These are phyloP conservation scores for Prunus salicina DNA, from an alignment of 306 rosid species.

Conservation along the genomic window DNA sequence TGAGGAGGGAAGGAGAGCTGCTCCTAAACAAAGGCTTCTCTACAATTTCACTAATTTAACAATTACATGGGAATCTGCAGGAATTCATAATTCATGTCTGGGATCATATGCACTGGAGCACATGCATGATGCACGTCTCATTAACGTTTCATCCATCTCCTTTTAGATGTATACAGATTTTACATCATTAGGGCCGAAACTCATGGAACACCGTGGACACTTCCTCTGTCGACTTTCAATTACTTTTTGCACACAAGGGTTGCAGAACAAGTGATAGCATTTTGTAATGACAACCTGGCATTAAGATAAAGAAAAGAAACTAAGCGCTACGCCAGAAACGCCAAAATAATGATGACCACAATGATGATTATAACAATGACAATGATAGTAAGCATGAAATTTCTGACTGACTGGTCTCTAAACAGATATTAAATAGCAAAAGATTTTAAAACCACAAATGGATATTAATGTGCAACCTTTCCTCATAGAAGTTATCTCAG, in stretches of 20 bases:
- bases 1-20: conserved; percentile 19
- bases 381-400: background rate
- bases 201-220: conserved; percentile 76
- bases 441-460: background rate
- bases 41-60: conserved; percentile 32
- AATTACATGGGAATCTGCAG: conserved; percentile 35
- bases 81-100: conserved; percentile 32
- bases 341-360: background rate
- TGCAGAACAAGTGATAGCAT: conserved; percentile 98
- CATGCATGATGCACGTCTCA: conserved; percentile 25
- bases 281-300: conserved; percentile 92
- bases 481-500: background rate
- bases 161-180: conserved; percentile 79
- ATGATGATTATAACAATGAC: background rate
- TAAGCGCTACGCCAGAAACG: background rate
- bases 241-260: conserved; percentile 71
- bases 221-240: conserved; percentile 80
- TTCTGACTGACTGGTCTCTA: background rate
- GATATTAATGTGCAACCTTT: background rate
- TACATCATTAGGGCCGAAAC: conserved; percentile 94
- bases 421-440: background rate
- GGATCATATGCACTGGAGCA: conserved; percentile 4
- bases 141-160: conserved; percentile 21
- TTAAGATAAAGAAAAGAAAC: background rate
- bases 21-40: conserved; percentile 38